These are phyloP conservation scores for Fusarium paranaense DNA, from an alignment of 2,329 filamentous ascomycete genomes.

Conservation along the genomic window DNA sequence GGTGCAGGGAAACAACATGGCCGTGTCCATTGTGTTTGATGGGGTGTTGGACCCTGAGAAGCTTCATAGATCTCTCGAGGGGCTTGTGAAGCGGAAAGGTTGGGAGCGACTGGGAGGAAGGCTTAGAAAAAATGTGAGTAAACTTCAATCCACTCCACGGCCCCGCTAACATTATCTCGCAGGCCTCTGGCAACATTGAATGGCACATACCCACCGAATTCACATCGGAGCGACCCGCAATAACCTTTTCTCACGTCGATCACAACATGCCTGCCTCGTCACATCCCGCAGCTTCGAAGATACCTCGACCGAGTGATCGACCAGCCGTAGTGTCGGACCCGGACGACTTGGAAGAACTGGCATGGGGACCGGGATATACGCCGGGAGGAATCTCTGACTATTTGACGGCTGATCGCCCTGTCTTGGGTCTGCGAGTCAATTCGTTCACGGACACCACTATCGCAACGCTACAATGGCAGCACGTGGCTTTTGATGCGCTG, in stretches of 20 bases:
- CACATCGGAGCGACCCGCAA: constrained; percentile 12
- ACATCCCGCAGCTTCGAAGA: constrained; percentile 10
- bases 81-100: constrained; percentile 6
- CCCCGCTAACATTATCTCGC: neutral
- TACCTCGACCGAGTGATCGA: neutral
- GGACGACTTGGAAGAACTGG: constrained; percentile 17
- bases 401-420: constrained; percentile 5
- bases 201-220: constrained; percentile 27
- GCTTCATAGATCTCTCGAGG: constrained; percentile 6
- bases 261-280: constrained; percentile 3
- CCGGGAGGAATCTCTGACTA: constrained; percentile 19
- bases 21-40: constrained; percentile 28
- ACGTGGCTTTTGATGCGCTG: constrained; percentile 12
- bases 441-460: constrained; percentile 25
- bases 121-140: constrained; percentile 22
- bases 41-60: constrained; percentile 22
- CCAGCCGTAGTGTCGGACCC: constrained; percentile 21
- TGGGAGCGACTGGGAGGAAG: constrained; percentile 27
- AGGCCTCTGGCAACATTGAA: constrained; percentile 19
- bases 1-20: constrained; percentile 21
- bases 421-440: constrained; percentile 12
- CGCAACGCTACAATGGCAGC: constrained; percentile 9
- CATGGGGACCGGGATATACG: constrained; percentile 11
- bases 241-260: constrained; percentile 6
- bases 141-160: neutral